Evolutionary conservation across 768 basidiomycete species (phyloP), one percentile per base, ranked within the genome.

Genomic region (Galerina sulciceps): DNA sequence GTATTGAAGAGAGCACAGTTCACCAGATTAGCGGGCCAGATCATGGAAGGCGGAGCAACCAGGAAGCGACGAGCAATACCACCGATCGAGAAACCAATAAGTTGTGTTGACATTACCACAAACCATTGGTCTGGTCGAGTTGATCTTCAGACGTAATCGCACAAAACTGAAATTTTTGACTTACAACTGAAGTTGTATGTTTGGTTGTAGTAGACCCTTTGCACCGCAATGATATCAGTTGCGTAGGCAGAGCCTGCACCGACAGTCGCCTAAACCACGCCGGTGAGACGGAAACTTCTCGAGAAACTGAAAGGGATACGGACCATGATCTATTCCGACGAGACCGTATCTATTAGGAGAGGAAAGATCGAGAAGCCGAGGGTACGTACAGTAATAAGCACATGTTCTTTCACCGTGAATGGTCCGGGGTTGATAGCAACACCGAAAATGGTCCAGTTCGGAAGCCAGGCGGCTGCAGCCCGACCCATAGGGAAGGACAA

Each of bases 71-170:
- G 81, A 3, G 82, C 81, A 37, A 90, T 73, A 13, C 91, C 90
- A 43, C 90, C 90, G 46, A 91, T 83, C 5, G 89, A 90, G 73
- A 90, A 91, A 2, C 91, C 89, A 43, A 91, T 89, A 55, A 90
- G 71, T 61, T 87, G 85, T 0, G 84, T 84, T 11, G 83, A 85
- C 69, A 90, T 81, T 15, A 90, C 86, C 1, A 90, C 74, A 58
- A 90, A 81, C 85, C 89, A 87, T 72, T 90, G 87, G 68, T 88
- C 87, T 79, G 57, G 49, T 11, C 66, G 47, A 42, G 35, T 23
- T 23, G 57, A 36, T 45, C 15, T 26, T n/a, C n/a, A 3, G 18
- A n/a, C 23, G 18, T 13, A 15, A 10, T 8, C 34, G 14, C 20
- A 18, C n/a, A 22, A 41, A 17, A 11, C n/a, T 40, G 37, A 45